Conservation (phyloP, 2,329 filamentous ascomycete species). For the Venturia oleaginea region DNA sequence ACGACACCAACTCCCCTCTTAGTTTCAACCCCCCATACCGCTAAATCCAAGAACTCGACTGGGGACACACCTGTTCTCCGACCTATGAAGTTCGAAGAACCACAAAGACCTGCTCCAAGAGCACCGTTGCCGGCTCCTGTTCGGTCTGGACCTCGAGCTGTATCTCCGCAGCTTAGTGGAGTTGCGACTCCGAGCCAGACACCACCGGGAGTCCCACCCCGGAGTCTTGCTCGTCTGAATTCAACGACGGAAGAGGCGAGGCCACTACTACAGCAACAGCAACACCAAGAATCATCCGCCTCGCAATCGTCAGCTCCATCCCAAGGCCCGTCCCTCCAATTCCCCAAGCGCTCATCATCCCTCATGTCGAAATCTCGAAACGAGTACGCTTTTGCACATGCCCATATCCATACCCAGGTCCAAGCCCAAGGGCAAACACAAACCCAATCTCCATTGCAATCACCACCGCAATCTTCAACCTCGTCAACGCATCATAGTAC, state of each 20-base stretch:
- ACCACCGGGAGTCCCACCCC: constrained; percentile 1
- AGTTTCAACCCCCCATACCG: not conserved
- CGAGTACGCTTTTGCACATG: not conserved
- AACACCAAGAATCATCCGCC: not conserved
- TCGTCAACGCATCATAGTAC: not conserved
- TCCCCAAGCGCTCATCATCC: not conserved
- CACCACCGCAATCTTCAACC: not conserved
- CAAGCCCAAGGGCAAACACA: not conserved
- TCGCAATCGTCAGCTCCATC: not conserved
- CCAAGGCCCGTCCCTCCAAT: not conserved
- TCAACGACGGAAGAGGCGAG: not conserved
- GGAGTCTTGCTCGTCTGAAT: not conserved
- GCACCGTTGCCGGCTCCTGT: not conserved
- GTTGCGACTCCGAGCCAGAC: not conserved
- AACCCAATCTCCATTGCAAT: not conserved
- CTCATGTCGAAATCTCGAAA: not conserved
- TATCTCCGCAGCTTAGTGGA: not conserved
- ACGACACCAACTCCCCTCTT: not conserved
- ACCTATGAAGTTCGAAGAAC: not conserved
- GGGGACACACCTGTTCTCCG: not conserved
- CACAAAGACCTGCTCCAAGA: not conserved
- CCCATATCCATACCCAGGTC: not conserved
- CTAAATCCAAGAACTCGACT: not conserved
- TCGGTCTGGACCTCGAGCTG: not conserved
- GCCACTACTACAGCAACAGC: not conserved